These are phyloP conservation scores for Paspalum notatum DNA, from an alignment of 176 grass and related monocot genomes.

Conservation along the genomic window DNA sequence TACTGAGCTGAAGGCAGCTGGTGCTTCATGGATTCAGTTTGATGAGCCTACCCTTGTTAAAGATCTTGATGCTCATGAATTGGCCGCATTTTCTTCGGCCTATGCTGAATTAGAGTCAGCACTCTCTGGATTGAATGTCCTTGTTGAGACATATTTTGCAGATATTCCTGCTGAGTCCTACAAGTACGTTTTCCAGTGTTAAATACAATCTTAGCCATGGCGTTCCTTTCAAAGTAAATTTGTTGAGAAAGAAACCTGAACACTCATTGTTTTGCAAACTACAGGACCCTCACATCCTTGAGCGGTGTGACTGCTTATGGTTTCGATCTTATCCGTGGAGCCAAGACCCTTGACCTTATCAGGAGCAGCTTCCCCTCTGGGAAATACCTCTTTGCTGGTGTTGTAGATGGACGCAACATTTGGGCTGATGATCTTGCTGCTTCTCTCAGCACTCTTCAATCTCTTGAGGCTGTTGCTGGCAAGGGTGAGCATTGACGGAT, in stretches of 20 bases:
- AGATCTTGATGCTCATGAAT: constrained; percentile 80
- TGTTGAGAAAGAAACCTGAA: constrained; percentile 22
- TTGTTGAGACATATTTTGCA: constrained; percentile 97
- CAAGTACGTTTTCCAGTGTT: constrained; percentile 62
- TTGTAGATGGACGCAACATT: constrained; percentile 94
- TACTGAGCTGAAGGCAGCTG: constrained; percentile 82
- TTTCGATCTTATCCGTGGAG: constrained; percentile 87
- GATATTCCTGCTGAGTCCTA: constrained; percentile 89
- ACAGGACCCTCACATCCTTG: constrained; percentile 81
- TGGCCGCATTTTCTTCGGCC: constrained; percentile 75
- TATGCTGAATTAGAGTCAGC: constrained; percentile 72
- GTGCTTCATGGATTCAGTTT: constrained; percentile 96
- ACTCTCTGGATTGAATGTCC: constrained; percentile 81
- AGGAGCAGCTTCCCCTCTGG: constrained; percentile 77
- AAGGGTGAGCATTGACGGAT: constrained; percentile 59
- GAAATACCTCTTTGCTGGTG: constrained; percentile 91
- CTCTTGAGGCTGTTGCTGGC: constrained; percentile 75
- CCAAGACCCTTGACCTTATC: constrained; percentile 82
- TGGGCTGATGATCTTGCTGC: constrained; percentile 90
- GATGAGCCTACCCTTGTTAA: constrained; percentile 91
- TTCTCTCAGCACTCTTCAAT: constrained; percentile 74
- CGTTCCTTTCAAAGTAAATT: constrained; percentile 11
- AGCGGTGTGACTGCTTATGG: constrained; percentile 70
- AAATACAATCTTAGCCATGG: background rate
- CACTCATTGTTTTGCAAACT: constrained; percentile 36